phyloP scores from a whole-genome alignment of 2,329 filamentous ascomycete genomes.

The Sporothrix pseudoabietina region DNA sequence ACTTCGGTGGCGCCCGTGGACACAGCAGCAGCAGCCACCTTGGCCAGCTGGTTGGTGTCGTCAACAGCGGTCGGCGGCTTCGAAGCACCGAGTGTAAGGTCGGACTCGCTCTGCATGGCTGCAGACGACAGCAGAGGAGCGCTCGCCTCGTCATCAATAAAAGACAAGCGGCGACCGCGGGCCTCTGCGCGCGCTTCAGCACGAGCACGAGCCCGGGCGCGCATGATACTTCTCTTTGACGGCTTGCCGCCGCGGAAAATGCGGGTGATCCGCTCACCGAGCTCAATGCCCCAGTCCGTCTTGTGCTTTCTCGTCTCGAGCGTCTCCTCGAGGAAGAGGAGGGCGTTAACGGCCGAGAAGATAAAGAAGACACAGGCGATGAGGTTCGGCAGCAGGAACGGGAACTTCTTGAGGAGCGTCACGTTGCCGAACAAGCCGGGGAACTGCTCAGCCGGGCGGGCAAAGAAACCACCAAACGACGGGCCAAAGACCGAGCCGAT shows the following conservation, averaged over 20 bases:
- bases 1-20: neutral
- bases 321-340: conserved; percentile 85
- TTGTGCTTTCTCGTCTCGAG: conserved; percentile 68
- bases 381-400: conserved; percentile 83
- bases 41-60: conserved; percentile 30
- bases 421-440: conserved; percentile 69
- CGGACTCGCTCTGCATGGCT: conserved; percentile 36
- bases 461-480: conserved; percentile 82
- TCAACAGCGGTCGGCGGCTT: conserved; percentile 22
- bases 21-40: neutral
- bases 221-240: conserved; percentile 5
- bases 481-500: conserved; percentile 87
- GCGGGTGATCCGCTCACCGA: conserved; percentile 67
- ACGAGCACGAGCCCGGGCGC: conserved; percentile 28
- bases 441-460: conserved; percentile 74
- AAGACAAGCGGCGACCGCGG: conserved; percentile 49
- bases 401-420: conserved; percentile 71
- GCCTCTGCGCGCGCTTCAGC: conserved; percentile 33
- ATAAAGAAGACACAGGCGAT: conserved; percentile 76
- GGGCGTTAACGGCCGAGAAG: conserved; percentile 70
- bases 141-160: conserved; percentile 59
- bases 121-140: conserved; percentile 54
- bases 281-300: conserved; percentile 72
- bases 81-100: conserved; percentile 26
- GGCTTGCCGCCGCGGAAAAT: conserved; percentile 36